Evolutionary conservation across 345 rosid genomes (phyloP).

Genomic region (Boechera stricta): DNA sequence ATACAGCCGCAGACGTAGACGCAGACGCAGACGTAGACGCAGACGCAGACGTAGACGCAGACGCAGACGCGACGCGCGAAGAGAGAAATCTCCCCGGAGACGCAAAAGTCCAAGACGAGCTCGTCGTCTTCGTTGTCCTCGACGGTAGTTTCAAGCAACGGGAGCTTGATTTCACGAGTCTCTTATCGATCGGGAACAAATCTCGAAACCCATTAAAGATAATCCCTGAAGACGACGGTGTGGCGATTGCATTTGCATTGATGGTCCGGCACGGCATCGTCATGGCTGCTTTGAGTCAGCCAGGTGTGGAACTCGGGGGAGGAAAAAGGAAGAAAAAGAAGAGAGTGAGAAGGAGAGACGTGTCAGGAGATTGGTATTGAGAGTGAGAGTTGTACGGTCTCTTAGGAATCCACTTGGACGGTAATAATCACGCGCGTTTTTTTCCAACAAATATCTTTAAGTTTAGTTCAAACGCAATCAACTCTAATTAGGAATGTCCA

Average conservation of each 20-base stretch:
- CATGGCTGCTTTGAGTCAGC: conserved; percentile 26
- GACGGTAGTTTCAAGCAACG: conserved; percentile 34
- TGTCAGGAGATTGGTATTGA: conserved; percentile 15
- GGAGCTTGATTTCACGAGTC: conserved; percentile 26
- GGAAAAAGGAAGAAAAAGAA: background rate
- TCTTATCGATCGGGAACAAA: conserved; percentile 22
- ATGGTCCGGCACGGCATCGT: conserved; percentile 35
- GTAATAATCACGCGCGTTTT: conserved; percentile 26
- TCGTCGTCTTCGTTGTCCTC: conserved; percentile 1
- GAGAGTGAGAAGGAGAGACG: conserved; percentile 37
- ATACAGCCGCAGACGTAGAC: conserved; percentile 40
- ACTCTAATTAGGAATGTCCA: no score
- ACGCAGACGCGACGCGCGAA: conserved; percentile 40
- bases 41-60: conserved; percentile 47
- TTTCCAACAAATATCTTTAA: conserved; percentile 11
- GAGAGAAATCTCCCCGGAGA: conserved; percentile 25
- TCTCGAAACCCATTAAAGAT: conserved; percentile 12
- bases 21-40: conserved; percentile 49
- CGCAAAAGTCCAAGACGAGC: background rate
- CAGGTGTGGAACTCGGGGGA: background rate
- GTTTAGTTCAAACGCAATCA: background rate
- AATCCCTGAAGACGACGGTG: conserved; percentile 31
- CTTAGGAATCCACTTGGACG: conserved; percentile 41
- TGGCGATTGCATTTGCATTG: conserved; percentile 33
- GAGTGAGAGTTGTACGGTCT: conserved; percentile 33